Evolutionary conservation across 2,329 filamentous ascomycete genomes (phyloP).

Genomic region (Cryoendolithus antarcticus): DNA sequence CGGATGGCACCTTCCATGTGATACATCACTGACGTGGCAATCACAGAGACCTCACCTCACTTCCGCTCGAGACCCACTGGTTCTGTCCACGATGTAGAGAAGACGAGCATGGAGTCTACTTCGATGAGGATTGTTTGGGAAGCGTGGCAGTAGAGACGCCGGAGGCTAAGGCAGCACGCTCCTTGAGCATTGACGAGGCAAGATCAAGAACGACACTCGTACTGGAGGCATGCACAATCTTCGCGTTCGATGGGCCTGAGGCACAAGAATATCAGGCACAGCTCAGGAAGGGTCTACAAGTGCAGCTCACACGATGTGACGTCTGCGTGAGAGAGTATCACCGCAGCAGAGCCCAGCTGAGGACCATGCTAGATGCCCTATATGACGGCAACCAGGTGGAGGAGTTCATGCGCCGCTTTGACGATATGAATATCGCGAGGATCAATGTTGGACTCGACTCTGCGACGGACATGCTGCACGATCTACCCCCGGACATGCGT

Average conservation of each 20-base stretch:
- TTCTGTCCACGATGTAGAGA: constrained; percentile 34
- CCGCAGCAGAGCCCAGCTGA: constrained; percentile 30
- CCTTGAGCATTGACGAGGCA: constrained; percentile 26
- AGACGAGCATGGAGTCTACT: constrained; percentile 26
- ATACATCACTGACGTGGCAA: not conserved
- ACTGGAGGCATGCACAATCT: constrained; percentile 31
- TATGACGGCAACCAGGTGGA: constrained; percentile 34
- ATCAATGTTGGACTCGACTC: constrained; percentile 32
- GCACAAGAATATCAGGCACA: constrained; percentile 31
- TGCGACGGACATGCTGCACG: constrained; percentile 28
- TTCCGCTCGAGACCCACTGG: constrained; percentile 29
- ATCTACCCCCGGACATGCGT: constrained; percentile 38
- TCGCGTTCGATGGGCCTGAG: constrained; percentile 36
- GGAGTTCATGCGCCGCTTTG: constrained; percentile 32
- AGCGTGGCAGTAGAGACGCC: constrained; percentile 12
- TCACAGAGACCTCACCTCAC: constrained; percentile 15
- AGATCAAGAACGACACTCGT: constrained; percentile 28
- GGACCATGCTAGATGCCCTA: constrained; percentile 27
- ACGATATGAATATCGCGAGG: constrained; percentile 32
- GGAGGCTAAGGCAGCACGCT: constrained; percentile 13
- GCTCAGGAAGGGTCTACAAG: constrained; percentile 26
- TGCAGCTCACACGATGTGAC: constrained; percentile 35
- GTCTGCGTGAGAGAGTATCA: constrained; percentile 40
- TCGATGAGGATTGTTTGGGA: constrained; percentile 32
- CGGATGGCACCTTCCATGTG: not conserved